Evolutionary conservation across 2,329 filamentous ascomycete species (phyloP).

Genomic region (Colletotrichum scovillei): DNA sequence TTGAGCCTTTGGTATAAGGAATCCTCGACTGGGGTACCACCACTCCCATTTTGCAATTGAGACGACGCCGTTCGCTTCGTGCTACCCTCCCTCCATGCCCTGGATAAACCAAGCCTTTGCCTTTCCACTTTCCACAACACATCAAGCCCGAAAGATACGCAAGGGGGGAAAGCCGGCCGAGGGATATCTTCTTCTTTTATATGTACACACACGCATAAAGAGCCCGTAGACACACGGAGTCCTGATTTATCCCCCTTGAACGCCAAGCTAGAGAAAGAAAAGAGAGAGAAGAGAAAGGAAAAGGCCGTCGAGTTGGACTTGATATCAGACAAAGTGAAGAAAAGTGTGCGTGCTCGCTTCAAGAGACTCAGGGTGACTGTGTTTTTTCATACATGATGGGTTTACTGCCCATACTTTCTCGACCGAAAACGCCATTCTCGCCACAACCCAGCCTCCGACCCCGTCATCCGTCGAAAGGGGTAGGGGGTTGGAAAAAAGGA

Average conservation of each 20-base stretch:
- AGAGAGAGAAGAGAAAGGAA: not conserved
- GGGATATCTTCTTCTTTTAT: not conserved
- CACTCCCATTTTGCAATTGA: no score
- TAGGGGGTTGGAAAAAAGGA: not conserved
- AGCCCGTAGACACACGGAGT: not conserved
- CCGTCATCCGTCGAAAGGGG: no score
- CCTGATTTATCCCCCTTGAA: not conserved
- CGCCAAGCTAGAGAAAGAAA: not conserved
- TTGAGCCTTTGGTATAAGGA: no score
- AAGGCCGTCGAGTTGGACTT: not conserved
- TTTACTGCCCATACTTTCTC: not conserved
- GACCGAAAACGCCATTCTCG: not conserved
- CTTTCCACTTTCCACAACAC: not conserved
- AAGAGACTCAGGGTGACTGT: not conserved
- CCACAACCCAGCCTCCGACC: constrained; percentile 2
- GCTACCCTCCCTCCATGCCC: not conserved
- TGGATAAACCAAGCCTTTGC: no score
- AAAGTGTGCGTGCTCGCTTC: not conserved
- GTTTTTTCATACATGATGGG: not conserved
- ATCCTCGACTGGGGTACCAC: no score
- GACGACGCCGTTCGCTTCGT: no score
- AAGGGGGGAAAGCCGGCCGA: not conserved
- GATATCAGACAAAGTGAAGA: not conserved
- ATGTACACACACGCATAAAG: not conserved
- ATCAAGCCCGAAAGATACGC: not conserved